phyloP scores from a whole-genome alignment of 2,329 filamentous ascomycete genomes.

The Colletotrichum agaves region DNA sequence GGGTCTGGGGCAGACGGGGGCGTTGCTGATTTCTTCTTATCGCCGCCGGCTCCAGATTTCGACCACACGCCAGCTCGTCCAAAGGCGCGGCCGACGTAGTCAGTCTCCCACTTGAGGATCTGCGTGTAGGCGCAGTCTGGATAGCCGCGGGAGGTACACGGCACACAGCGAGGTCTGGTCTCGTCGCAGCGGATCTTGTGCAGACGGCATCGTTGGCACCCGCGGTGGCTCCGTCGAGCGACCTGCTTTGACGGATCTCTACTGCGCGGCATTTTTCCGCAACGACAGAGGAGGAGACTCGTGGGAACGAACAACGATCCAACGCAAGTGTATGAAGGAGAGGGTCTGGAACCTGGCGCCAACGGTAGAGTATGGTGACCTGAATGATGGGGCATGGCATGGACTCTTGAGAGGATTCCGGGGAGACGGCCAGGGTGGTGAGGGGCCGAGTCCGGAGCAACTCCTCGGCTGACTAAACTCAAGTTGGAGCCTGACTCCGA shows the following conservation, averaged over 20 bases:
- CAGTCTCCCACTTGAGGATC: constrained; percentile 45
- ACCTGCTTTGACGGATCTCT: constrained; percentile 32
- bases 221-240: constrained; percentile 40
- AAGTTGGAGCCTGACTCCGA: neutral
- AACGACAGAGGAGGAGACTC: neutral
- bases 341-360: neutral
- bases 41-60: constrained; percentile 34
- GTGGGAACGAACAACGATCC: neutral
- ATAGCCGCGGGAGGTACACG: constrained; percentile 39
- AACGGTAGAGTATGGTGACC: constrained; percentile 4
- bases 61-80: constrained; percentile 45
- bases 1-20: constrained; percentile 17
- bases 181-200: constrained; percentile 42
- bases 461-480: constrained; percentile 25
- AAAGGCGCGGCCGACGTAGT: constrained; percentile 45
- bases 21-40: constrained; percentile 9
- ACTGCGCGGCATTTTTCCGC: constrained; percentile 27
- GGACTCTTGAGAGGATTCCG: constrained; percentile 1
- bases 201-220: constrained; percentile 41
- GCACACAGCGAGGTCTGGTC: constrained; percentile 39
- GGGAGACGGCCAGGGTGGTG: constrained; percentile 7
- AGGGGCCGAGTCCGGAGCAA: constrained; percentile 22
- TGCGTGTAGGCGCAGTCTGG: constrained; percentile 36
- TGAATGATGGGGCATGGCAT: constrained; percentile 6
- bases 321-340: neutral